phyloP scores from a whole-genome alignment of 2,329 filamentous ascomycete species.

The Lasiodiplodia citricola region DNA sequence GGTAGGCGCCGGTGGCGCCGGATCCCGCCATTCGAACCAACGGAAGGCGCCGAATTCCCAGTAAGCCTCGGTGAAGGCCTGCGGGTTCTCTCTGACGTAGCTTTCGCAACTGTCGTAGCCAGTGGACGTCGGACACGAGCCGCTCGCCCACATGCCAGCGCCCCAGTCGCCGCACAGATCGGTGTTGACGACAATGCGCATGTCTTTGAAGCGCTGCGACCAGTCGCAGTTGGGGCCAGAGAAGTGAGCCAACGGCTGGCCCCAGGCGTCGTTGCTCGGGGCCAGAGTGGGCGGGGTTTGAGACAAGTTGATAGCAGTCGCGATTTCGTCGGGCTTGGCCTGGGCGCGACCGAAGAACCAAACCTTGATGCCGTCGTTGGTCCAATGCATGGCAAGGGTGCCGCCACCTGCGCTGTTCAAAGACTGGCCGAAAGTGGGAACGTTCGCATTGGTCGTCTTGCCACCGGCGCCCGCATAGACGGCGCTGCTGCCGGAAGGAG shows the following conservation, averaged over 20 bases:
- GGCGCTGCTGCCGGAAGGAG: conserved; percentile 27
- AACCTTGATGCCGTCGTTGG: conserved; percentile 43
- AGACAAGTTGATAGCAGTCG: conserved; percentile 32
- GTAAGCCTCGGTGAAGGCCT: conserved; percentile 39
- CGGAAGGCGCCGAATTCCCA: conserved; percentile 41
- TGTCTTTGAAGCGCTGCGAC: conserved; percentile 35
- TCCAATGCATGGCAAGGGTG: conserved; percentile 50
- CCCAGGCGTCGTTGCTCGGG: conserved; percentile 33
- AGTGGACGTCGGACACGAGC: conserved; percentile 36
- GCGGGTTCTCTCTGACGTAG: conserved; percentile 40
- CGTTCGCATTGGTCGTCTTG: conserved; percentile 30
- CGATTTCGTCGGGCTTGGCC: not conserved
- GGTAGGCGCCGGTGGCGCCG: not conserved
- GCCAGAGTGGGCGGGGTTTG: conserved; percentile 9
- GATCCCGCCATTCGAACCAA: conserved; percentile 21
- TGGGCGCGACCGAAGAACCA: conserved; percentile 42
- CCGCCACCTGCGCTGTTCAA: conserved; percentile 46
- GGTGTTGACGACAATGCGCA: conserved; percentile 52
- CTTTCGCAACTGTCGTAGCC: conserved; percentile 55
- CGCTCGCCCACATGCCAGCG: conserved; percentile 58
- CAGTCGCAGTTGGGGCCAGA: conserved; percentile 55
- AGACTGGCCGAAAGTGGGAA: conserved; percentile 38
- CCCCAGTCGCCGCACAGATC: conserved; percentile 62
- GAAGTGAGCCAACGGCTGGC: conserved; percentile 44
- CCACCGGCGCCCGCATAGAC: conserved; percentile 15